Evolutionary conservation across 768 basidiomycete genomes (phyloP).

Genomic region (Leccinum subgranulosum): DNA sequence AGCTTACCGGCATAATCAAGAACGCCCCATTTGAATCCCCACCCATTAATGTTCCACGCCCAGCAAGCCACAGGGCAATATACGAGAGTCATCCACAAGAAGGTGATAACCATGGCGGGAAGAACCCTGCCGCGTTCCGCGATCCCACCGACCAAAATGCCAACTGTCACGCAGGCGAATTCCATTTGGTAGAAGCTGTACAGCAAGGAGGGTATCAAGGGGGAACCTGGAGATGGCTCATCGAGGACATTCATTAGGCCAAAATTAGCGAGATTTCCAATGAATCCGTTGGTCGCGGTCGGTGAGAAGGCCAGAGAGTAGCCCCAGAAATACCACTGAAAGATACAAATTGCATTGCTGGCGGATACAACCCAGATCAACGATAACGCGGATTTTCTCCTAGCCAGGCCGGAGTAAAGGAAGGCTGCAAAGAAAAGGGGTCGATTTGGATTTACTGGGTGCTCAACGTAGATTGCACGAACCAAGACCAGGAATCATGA

Average conservation of each 20-base stretch:
- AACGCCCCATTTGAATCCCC: constrained; percentile 83
- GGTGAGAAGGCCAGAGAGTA: constrained; percentile 85
- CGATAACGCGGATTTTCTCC: constrained; percentile 67
- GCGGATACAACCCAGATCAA: constrained; percentile 76
- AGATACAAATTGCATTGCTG: constrained; percentile 70
- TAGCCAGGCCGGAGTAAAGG: constrained; percentile 68
- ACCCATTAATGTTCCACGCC: constrained; percentile 79
- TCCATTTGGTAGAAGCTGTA: constrained; percentile 89
- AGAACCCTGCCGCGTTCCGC: constrained; percentile 85
- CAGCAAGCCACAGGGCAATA: constrained; percentile 88
- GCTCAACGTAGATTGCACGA: constrained; percentile 9
- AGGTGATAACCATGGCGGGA: constrained; percentile 77
- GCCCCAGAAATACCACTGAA: constrained; percentile 83
- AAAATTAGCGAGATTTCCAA: constrained; percentile 78
- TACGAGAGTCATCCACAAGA: constrained; percentile 83
- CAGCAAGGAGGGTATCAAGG: constrained; percentile 76
- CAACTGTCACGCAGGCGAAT: constrained; percentile 79
- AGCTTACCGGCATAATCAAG: constrained; percentile 81
- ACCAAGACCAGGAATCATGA: constrained; percentile 80
- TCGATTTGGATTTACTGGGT: not conserved
- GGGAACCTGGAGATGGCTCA: constrained; percentile 73
- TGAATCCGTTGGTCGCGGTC: constrained; percentile 69
- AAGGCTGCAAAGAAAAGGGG: constrained; percentile 44
- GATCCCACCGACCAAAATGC: constrained; percentile 72
- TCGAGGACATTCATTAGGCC: constrained; percentile 70